Percentiles rank a stretch among this genome's conserved stretches.
Conservation (phyloP, 257 asterid species). For the Ajuga chamaepitys region DNA sequence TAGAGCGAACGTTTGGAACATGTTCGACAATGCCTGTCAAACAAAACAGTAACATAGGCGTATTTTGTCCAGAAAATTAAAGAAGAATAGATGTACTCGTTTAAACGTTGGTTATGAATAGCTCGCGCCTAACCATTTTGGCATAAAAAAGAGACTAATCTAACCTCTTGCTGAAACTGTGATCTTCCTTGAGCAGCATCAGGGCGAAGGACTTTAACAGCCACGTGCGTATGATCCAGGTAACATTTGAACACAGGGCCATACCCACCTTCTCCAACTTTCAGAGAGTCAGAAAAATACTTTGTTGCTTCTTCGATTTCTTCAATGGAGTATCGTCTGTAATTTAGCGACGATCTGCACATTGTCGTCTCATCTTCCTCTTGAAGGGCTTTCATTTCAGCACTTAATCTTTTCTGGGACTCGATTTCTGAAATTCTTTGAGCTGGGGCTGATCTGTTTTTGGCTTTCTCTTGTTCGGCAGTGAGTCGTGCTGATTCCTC, state of each 20-base stretch:
- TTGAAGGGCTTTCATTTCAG: slow-evolving; percentile 32
- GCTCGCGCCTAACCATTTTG: too few species aligned
- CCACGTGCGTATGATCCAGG: slow-evolving; percentile 80
- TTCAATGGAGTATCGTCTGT: slow-evolving; percentile 60
- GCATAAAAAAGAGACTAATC: too few species aligned
- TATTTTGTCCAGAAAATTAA: too few species aligned
- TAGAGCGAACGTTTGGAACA: too few species aligned
- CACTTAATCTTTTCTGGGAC: slow-evolving; percentile 31
- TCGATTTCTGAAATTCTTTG: slow-evolving; percentile 38
- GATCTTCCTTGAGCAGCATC: slow-evolving; percentile 88
- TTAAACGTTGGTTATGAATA: too few species aligned
- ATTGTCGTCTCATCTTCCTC: slow-evolving; percentile 23
- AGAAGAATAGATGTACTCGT: too few species aligned
- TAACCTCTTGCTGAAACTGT: slow-evolving; percentile 85
- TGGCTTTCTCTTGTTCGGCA: slow-evolving; percentile 31
- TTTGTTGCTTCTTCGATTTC: slow-evolving; percentile 85
- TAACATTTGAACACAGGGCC: slow-evolving; percentile 83
- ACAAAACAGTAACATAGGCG: too few species aligned
- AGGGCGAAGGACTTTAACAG: slow-evolving; percentile 78
- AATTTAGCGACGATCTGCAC: slow-evolving; percentile 23
- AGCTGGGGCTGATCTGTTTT: slow-evolving; percentile 32
- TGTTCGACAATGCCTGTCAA: too few species aligned
- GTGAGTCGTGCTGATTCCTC: slow-evolving; percentile 36
- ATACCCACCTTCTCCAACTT: slow-evolving; percentile 94
- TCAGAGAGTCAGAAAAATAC: slow-evolving; percentile 34